These are phyloP conservation scores for Juglanconis sp. DNA, from an alignment of 2,329 filamentous ascomycete genomes.

Conservation along the genomic window DNA sequence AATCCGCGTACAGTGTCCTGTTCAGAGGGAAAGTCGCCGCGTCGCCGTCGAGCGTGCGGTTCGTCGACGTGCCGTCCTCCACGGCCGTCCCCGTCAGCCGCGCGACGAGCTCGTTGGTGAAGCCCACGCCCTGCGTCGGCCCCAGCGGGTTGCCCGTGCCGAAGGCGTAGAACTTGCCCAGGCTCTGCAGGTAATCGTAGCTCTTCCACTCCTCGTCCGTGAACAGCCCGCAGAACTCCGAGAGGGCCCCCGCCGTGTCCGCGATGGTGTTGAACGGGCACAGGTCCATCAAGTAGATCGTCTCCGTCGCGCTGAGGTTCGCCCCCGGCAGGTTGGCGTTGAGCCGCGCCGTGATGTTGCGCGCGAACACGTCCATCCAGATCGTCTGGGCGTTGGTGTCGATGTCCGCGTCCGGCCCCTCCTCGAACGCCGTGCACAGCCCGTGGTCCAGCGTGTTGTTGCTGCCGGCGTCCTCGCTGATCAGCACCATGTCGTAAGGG, in stretches of 20 bases:
- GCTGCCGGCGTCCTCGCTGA: slow-evolving; percentile 61
- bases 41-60: slow-evolving; percentile 69
- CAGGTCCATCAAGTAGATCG: slow-evolving; percentile 78
- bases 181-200: slow-evolving; percentile 77
- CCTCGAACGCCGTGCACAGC: slow-evolving; percentile 68
- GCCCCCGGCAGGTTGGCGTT: slow-evolving; percentile 67
- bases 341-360: slow-evolving; percentile 65
- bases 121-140: slow-evolving; percentile 82
- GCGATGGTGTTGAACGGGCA: slow-evolving; percentile 84
- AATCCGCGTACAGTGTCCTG: slow-evolving; percentile 74
- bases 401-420: slow-evolving; percentile 47
- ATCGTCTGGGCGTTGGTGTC: slow-evolving; percentile 48
- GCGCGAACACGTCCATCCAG: slow-evolving; percentile 64
- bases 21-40: slow-evolving; percentile 70
- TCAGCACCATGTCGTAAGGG: slow-evolving; percentile 57
- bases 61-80: slow-evolving; percentile 70
- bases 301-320: slow-evolving; percentile 60
- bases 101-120: slow-evolving; percentile 81
- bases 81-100: slow-evolving; percentile 70
- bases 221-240: slow-evolving; percentile 76
- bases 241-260: slow-evolving; percentile 48
- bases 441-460: slow-evolving; percentile 84
- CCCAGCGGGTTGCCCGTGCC: slow-evolving; percentile 74
- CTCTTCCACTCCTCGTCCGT: slow-evolving; percentile 67
- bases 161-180: slow-evolving; percentile 84